Base-by-base conservation (phyloP, 2,329 filamentous ascomycete genomes). In the Talaromyces sp. region DNA sequence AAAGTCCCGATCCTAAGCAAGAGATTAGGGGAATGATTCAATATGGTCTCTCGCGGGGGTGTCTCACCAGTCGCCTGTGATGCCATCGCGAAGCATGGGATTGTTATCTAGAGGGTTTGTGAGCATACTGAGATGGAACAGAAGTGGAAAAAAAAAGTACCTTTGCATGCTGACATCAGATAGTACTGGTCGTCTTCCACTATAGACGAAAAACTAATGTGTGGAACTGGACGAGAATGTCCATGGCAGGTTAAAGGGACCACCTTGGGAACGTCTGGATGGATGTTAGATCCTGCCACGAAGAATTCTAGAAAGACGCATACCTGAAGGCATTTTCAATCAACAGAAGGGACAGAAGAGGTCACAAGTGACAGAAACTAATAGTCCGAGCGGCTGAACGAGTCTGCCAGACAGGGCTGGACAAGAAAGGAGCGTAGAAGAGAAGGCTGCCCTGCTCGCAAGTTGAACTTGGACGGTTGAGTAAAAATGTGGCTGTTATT, bases 51-150 rank as follows among this genome's bases (percentile, higher is more conserved):
- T 42, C 7, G 12, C 7, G 47, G 47, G 5, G 30, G 28, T 30
- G 3, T 34, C 82, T 63, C 81, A 90, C 90, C 93, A 97, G 76
- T 97, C 93, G 63, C 95, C 95, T 55, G 94, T 99, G 64, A 96
- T 85, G 65, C 95, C 95, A 79, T 98, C 92, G 67, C 95, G 91
- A 69, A 99, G 89, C 93, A 98, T 98, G 57, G 95, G 95, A 75
- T 98, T 98, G 72, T 94, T 94, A 82, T 99, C 95, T 93, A 75
- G 60, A 63, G 63, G 53, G 52, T 18, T 70, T 36, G 23, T 57
- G 28, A 58, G 12, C 67, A 61, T 27, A 34, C 60, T 31, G 57
- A 18, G 59, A 44, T 14, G 14, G 23, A 51, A 30, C 27, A 51
- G 23, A 23, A 14, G 59, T 57, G 56, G 7, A 31, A 53, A 47